Base-by-base conservation (phyloP, 2,329 filamentous ascomycete genomes). In the Aspergillus sergii region DNA sequence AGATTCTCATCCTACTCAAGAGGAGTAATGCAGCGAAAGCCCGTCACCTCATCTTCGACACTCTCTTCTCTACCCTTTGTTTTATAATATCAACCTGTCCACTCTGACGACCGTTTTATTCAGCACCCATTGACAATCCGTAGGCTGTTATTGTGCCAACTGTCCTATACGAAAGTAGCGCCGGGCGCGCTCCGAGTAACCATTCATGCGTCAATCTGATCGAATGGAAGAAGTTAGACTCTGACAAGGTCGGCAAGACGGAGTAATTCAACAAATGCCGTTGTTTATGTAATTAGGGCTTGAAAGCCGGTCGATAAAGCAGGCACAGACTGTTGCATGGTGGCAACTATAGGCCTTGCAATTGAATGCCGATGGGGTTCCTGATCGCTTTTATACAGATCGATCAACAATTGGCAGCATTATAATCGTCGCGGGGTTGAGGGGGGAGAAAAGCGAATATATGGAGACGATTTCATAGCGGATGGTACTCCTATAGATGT, bases 31-130 rank as follows among this genome's bases (percentile, higher is more conserved):
- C 92, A 71, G 97, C 86, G 75, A 97, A 36, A 97, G 73, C 98
- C 94, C 2, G 93, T 95, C 76, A 97, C 93, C 76, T 97, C 93
- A 53, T 90, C 90, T 80, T 97, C 98, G 66, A 94, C 86, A 41
- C 88, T 88, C 7, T 88, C 88, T 65, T 91, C 90, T 23, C 79
- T 73, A 21, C 84, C 86, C 74, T 92, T 92, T 1, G 93, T 96
- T 72, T 94, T 88, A 77, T 97, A 98, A 89, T 91, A 98, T 1
- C 91, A 7, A 91, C 90, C 43, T 98, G 82, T 1, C 93, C 95
- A 48, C 94, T 93, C 77, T 91, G 91, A 65, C 87, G 84, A 30
- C 86, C 85, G 3, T 83, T 81, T 60, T 80, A 81, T 72, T 88
- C 86, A 46, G 83, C 85, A 36, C 85, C 84, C 10, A 84, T 73